phyloP scores from a whole-genome alignment of 257 asterid species.

The Thymus quinquecostatus region DNA sequence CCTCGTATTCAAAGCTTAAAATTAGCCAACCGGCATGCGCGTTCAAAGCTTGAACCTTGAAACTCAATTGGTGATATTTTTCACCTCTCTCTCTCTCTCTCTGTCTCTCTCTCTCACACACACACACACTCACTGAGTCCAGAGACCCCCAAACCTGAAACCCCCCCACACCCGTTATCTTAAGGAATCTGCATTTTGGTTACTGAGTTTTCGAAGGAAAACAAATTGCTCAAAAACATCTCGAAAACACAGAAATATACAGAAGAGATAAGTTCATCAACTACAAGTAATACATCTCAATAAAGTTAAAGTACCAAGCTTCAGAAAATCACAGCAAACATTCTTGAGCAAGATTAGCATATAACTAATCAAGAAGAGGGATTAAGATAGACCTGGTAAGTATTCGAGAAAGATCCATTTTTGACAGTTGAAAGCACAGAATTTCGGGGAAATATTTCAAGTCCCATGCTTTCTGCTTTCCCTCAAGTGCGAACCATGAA shows the following conservation, averaged over 20 bases:
- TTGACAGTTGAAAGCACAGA: conserved; percentile 37
- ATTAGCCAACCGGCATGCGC: conserved; percentile 3
- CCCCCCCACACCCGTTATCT: too few relatives aligned
- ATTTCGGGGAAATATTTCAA: conserved; percentile 43
- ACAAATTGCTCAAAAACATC: conserved; percentile 13
- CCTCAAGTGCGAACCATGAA: not conserved
- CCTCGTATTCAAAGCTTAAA: not conserved
- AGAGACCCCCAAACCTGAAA: too few relatives aligned
- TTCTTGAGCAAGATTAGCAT: not conserved
- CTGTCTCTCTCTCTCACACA: not conserved
- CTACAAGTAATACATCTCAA: not conserved
- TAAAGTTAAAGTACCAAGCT: conserved; percentile 3
- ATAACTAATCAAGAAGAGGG: conserved; percentile 1
- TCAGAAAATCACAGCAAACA: conserved; percentile 6
- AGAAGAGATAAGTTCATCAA: not conserved
- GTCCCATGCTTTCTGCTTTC: conserved; percentile 36
- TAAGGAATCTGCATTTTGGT: not conserved
- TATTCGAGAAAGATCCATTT: conserved; percentile 27
- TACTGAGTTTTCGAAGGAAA: not conserved
- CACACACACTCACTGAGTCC: not conserved
- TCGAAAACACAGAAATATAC: conserved; percentile 1
- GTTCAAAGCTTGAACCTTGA: conserved; percentile 24
- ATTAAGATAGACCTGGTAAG: conserved; percentile 41
- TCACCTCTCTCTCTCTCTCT: not conserved
- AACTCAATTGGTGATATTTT: not conserved